phyloP scores from a whole-genome alignment of 2,329 filamentous ascomycete species.

The Microsporum audouinii region DNA sequence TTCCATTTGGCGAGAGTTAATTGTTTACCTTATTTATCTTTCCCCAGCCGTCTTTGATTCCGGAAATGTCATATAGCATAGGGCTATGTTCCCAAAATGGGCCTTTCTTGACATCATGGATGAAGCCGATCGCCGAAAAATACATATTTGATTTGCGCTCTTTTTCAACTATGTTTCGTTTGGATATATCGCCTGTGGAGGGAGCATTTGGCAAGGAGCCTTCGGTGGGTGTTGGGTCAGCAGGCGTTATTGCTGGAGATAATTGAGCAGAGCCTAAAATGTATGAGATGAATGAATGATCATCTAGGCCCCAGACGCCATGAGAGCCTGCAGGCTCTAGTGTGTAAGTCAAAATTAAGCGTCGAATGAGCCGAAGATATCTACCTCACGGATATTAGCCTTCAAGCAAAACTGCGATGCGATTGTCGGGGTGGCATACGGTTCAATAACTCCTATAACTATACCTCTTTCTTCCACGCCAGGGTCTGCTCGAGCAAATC shows the following conservation, averaged over 20 bases:
- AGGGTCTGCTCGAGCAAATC: constrained; percentile 49
- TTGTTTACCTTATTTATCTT: constrained; percentile 75
- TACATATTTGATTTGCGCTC: constrained; percentile 69
- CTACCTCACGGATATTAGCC: constrained; percentile 31
- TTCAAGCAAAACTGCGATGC: no score
- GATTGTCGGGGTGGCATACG: constrained; percentile 43
- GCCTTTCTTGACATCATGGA: constrained; percentile 90
- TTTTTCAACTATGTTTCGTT: constrained; percentile 50
- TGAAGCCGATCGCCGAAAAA: constrained; percentile 91
- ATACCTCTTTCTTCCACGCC: constrained; percentile 62
- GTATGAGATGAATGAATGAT: constrained; percentile 88
- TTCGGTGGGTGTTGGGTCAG: constrained; percentile 59
- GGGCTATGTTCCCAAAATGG: constrained; percentile 97
- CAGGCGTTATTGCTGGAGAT: constrained; percentile 57
- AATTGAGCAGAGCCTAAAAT: constrained; percentile 91
- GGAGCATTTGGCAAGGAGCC: constrained; percentile 65
- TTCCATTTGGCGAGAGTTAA: not conserved
- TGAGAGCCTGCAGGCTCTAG: constrained; percentile 93
- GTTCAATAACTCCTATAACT: constrained; percentile 70
- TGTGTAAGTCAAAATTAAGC: constrained; percentile 78
- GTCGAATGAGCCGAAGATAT: constrained; percentile 69
- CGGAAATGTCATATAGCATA: constrained; percentile 86
- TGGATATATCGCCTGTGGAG: constrained; percentile 57
- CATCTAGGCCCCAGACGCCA: constrained; percentile 96
- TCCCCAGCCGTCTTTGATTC: constrained; percentile 85